Evolutionary conservation across 768 basidiomycete species (phyloP).

Genomic region (Nidularia pulvinata): DNA sequence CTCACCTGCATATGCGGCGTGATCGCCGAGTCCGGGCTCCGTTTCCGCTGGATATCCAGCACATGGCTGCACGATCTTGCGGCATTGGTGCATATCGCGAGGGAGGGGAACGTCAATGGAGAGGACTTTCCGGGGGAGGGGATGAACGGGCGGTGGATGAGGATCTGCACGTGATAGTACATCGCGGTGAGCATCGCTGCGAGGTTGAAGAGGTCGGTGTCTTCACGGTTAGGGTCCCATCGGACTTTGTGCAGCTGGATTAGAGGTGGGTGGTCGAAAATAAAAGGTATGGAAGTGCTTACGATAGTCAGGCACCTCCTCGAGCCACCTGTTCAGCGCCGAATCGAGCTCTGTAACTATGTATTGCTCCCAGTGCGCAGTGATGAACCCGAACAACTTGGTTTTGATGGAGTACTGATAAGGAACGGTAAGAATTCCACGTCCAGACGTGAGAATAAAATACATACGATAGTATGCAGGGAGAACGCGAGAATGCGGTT

Average conservation of each 20-base stretch:
- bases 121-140: slow-evolving; percentile 30
- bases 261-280: too few relatives aligned
- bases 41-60: slow-evolving; percentile 41
- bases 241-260: slow-evolving; percentile 10
- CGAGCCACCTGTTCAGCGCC: slow-evolving; percentile 50
- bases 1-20: background rate
- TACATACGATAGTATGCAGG: background rate
- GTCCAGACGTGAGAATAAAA: background rate
- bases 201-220: slow-evolving; percentile 33
- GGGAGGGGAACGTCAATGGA: slow-evolving; percentile 37
- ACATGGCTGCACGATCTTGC: slow-evolving; percentile 65
- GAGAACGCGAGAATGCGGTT: slow-evolving; percentile 38
- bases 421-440: background rate
- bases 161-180: slow-evolving; percentile 45
- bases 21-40: slow-evolving; percentile 3
- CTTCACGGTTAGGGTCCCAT: slow-evolving; percentile 19
- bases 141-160: slow-evolving; percentile 62
- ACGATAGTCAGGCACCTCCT: slow-evolving; percentile 42
- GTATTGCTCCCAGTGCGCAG: slow-evolving; percentile 4
- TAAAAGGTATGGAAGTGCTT: slow-evolving; percentile 1
- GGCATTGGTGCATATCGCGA: slow-evolving; percentile 58
- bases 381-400: background rate
- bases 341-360: slow-evolving; percentile 53
- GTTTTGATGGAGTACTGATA: background rate
- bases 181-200: slow-evolving; percentile 35